phyloP scores from a whole-genome alignment of 495 filamentous ascomycete species.

The Paragyromitra xinjiangensis region DNA sequence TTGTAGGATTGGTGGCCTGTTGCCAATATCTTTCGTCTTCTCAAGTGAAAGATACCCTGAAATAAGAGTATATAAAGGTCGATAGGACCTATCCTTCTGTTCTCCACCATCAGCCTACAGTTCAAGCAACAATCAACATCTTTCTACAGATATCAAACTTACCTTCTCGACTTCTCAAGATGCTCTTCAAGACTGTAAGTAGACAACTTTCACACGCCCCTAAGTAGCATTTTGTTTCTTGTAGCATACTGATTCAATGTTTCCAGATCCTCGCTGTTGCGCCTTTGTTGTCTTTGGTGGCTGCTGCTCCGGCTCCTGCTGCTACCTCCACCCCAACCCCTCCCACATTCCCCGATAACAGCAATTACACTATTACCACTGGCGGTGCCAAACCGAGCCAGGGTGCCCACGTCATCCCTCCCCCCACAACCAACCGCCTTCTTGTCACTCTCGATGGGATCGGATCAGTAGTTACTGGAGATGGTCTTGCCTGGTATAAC shows the following conservation, averaged over 20 bases:
- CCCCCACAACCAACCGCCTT: not conserved
- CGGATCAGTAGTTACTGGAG: conserved; percentile 41
- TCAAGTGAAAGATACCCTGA: not conserved
- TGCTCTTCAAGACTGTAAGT: conserved; percentile 31
- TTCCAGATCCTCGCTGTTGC: conserved; percentile 27
- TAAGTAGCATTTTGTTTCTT: not conserved
- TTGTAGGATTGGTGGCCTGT: not conserved
- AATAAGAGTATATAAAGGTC: conserved; percentile 30
- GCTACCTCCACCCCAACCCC: not conserved
- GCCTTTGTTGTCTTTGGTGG: conserved; percentile 32
- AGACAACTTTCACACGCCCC: not conserved
- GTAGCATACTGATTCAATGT: conserved; percentile 10
- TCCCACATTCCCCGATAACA: conserved; percentile 36
- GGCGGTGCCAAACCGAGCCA: conserved; percentile 34
- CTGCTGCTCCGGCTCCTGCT: conserved; percentile 7
- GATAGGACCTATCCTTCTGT: not conserved
- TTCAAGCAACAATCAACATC: not conserved
- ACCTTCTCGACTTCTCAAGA: conserved; percentile 20
- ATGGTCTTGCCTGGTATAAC: conserved; percentile 49
- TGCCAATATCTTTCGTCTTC: too few relatives aligned
- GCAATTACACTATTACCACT: conserved; percentile 23
- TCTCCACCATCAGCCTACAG: conserved; percentile 10
- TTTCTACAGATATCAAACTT: conserved; percentile 1
- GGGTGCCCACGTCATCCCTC: conserved; percentile 29
- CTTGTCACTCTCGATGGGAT: conserved; percentile 10